phyloP scores from a whole-genome alignment of 2,329 filamentous ascomycete species.

The Aureobasidium sp. region DNA sequence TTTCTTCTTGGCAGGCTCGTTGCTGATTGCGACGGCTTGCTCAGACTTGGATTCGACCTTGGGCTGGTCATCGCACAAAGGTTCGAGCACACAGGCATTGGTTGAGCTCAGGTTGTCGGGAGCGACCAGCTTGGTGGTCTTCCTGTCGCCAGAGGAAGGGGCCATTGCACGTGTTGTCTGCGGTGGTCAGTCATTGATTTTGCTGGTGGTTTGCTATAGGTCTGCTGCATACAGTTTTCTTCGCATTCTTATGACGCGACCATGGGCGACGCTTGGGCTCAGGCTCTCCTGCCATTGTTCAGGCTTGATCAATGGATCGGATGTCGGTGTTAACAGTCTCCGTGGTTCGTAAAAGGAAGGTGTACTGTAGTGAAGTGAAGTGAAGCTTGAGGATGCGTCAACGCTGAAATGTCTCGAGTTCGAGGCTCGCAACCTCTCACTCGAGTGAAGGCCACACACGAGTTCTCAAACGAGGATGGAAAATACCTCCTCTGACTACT shows the following conservation, averaged over 20 bases:
- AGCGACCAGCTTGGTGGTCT: not conserved
- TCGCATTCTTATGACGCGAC: not conserved
- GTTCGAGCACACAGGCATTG: not conserved
- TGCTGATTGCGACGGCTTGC: not conserved
- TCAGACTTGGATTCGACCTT: not conserved
- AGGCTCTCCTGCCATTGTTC: not conserved
- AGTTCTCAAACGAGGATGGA: not conserved
- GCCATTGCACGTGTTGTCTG: not conserved
- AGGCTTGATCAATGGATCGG: not conserved
- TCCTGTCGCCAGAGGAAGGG: not conserved
- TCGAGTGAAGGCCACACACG: not conserved
- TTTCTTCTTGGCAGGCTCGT: not conserved
- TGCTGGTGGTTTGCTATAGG: not conserved
- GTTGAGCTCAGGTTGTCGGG: not conserved
- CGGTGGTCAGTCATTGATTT: not conserved
- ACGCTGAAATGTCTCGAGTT: not conserved
- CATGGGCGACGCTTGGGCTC: not conserved
- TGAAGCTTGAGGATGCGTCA: not conserved
- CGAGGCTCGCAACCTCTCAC: not conserved
- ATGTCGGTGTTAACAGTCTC: not conserved
- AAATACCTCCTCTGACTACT: not conserved
- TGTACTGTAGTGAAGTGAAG: not conserved
- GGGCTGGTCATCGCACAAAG: not conserved
- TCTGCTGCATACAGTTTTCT: not conserved
- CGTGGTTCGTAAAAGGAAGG: not conserved